Percentiles rank a stretch among this genome's conserved stretches.
These are phyloP conservation scores for Malassezia psittaci DNA, from an alignment of 1,284 basidiomycete genomes.

Conservation along the genomic window DNA sequence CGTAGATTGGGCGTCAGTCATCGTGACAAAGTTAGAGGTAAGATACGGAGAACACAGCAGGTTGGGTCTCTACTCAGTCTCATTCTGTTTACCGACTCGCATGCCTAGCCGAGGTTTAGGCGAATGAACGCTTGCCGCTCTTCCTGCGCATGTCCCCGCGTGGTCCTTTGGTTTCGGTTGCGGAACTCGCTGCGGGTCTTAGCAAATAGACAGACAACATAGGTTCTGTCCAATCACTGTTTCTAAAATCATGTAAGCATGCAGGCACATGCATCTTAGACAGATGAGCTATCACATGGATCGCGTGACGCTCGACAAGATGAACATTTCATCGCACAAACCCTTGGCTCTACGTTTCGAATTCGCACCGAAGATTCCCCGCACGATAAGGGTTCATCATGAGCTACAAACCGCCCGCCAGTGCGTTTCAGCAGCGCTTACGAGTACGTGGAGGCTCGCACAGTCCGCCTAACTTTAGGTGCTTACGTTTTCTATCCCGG, in stretches of 20 bases:
- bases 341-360: no score
- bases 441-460: conserved; percentile 8
- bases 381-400: neutral
- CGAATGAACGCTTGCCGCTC: no score
- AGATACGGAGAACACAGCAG: neutral
- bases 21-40: conserved; percentile 15
- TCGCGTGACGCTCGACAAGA: no score
- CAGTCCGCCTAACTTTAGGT: neutral
- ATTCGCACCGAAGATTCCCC: no score
- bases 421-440: conserved; percentile 15
- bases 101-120: neutral
- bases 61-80: neutral
- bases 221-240: no score
- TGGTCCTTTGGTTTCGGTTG: neutral
- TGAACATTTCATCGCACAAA: no score
- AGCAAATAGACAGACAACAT: no score
- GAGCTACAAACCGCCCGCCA: neutral
- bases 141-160: neutral
- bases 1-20: conserved; percentile 45
- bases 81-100: conserved; percentile 1
- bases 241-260: no score
- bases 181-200: no score
- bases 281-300: no score
- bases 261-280: no score
- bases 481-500: conserved; percentile 13